These are phyloP conservation scores for Vigna reflexopilosa DNA, from an alignment of 306 rosid genomes.

Conservation along the genomic window DNA sequence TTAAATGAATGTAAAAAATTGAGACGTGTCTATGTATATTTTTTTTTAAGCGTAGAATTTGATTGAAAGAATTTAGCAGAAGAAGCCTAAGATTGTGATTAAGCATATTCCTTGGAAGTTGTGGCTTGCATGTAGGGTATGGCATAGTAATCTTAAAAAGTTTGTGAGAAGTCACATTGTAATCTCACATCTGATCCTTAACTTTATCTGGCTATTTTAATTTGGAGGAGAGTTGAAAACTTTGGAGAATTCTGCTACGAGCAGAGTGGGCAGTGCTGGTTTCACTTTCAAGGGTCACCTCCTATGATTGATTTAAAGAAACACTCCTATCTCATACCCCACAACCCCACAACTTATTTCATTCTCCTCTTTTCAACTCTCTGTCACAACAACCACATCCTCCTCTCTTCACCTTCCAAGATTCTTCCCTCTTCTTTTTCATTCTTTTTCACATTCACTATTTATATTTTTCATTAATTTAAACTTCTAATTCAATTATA, in stretches of 20 bases:
- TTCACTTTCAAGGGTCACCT: neutral
- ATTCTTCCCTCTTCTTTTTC: conserved; percentile 8
- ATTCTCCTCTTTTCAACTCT: conserved; percentile 24
- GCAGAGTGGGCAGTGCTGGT: too few species aligned
- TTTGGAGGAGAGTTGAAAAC: conserved; percentile 1
- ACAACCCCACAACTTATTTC: conserved; percentile 3
- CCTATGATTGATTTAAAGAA: conserved; percentile 1
- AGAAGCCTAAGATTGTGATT: neutral
- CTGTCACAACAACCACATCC: conserved; percentile 25
- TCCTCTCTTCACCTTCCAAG: neutral
- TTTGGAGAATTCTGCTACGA: neutral
- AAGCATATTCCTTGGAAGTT: neutral
- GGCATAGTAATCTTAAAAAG: neutral
- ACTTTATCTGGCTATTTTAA: neutral
- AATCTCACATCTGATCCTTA: conserved; percentile 3
- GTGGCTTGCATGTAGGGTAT: neutral
- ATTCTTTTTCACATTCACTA: neutral
- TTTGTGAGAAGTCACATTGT: neutral
- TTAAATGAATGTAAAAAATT: too few species aligned
- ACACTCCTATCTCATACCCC: neutral
- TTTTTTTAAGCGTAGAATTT: too few species aligned
- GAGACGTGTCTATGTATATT: too few species aligned
- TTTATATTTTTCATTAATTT: too few species aligned
- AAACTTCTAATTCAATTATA: too few species aligned
- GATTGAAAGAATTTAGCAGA: neutral